Conservation (phyloP, 2,329 filamentous ascomycete genomes). For the Parastagonospora nodorum region DNA sequence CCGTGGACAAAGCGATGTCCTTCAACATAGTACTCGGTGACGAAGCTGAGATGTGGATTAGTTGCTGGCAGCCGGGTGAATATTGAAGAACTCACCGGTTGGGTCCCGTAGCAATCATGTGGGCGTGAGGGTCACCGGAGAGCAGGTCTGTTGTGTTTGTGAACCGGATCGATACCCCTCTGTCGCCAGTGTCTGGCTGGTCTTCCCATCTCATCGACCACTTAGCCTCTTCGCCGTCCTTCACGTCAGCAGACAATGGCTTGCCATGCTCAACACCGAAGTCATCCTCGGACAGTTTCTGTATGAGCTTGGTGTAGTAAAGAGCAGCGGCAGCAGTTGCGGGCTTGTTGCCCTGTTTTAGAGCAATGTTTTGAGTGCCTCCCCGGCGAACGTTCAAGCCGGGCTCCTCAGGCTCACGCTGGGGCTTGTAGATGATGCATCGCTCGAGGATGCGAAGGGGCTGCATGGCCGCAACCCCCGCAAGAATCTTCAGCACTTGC, state of each 20-base stretch:
- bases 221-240: conserved; percentile 29
- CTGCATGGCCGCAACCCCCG: conserved; percentile 66
- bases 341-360: conserved; percentile 34
- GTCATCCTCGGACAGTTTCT: conserved; percentile 46
- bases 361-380: conserved; percentile 43
- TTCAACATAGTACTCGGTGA: conserved; percentile 61
- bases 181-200: conserved; percentile 55
- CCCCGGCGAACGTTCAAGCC: conserved; percentile 43
- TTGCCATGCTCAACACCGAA: conserved; percentile 30
- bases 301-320: conserved; percentile 60
- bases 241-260: conserved; percentile 26
- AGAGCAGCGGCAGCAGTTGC: conserved; percentile 54
- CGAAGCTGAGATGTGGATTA: conserved; percentile 52
- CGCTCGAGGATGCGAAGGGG: conserved; percentile 60
- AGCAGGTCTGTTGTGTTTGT: conserved; percentile 56
- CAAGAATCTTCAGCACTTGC: conserved; percentile 65
- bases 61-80: background rate
- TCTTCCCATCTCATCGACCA: conserved; percentile 50
- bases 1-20: conserved; percentile 63
- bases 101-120: conserved; percentile 57
- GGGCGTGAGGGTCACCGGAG: conserved; percentile 55
- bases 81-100: conserved; percentile 53
- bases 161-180: conserved; percentile 59
- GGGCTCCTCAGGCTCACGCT: conserved; percentile 51
- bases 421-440: conserved; percentile 63